Conservation (phyloP, 192 early-diverging fungal species). For the Jimgerdemannia lactiflua region DNA sequence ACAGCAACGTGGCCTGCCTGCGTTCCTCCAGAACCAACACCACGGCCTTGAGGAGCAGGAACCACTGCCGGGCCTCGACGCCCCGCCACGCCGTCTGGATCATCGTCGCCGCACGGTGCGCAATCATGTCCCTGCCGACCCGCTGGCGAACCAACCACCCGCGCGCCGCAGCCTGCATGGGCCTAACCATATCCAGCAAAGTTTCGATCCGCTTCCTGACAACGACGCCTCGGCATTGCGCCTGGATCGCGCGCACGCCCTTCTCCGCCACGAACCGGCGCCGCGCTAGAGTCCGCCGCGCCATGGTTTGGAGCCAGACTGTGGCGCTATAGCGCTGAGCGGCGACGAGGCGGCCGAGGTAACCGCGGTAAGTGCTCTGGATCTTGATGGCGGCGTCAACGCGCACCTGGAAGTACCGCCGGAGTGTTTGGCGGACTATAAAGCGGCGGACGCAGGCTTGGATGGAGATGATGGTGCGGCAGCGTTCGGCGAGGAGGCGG, state of each 20-base stretch:
- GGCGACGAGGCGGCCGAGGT: constrained; percentile 17
- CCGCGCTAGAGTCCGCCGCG: not conserved
- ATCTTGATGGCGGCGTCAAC: constrained; percentile 20
- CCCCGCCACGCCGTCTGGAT: constrained; percentile 27
- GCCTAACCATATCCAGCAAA: not conserved
- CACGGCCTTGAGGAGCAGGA: constrained; percentile 8
- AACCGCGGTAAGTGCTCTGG: constrained; percentile 30
- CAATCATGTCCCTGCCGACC: not conserved
- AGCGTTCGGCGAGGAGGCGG: constrained; percentile 18
- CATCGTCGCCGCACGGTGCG: constrained; percentile 7
- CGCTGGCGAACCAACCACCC: constrained; percentile 17
- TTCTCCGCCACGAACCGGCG: constrained; percentile 12
- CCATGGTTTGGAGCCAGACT: not conserved
- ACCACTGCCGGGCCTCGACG: constrained; percentile 17
- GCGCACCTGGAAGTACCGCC: not conserved
- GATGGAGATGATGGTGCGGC: constrained; percentile 19
- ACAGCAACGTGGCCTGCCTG: constrained; percentile 19
- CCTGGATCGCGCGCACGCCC: constrained; percentile 14
- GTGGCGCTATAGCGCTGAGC: not conserved
- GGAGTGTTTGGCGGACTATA: constrained; percentile 9
- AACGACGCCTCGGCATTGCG: constrained; percentile 16
- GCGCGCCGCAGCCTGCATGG: not conserved
- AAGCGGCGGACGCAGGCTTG: constrained; percentile 25
- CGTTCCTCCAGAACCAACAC: constrained; percentile 16
- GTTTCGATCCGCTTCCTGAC: constrained; percentile 17